A percentile compares a stretch with the other conserved stretches of the same genome.
These are phyloP conservation scores for Agaricus bisporus DNA, from an alignment of 768 basidiomycete species.

Conservation along the genomic window DNA sequence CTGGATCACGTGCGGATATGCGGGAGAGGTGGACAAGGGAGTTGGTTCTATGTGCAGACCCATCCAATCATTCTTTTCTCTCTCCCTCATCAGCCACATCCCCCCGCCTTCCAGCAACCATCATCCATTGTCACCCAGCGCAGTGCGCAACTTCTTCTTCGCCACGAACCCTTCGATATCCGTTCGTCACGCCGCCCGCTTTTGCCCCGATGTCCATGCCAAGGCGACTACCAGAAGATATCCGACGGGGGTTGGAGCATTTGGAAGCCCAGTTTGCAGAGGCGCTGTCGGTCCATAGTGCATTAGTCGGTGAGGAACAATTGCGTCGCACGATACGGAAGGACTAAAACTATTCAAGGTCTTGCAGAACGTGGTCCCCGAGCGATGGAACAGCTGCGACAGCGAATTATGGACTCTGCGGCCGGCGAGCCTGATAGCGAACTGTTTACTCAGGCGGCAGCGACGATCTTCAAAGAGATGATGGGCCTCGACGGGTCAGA, in stretches of 20 bases:
- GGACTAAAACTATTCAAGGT: background rate
- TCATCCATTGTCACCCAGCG: background rate
- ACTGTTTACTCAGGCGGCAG: conserved; percentile 5
- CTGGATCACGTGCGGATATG: conserved; percentile 7
- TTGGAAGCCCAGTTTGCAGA: conserved; percentile 10
- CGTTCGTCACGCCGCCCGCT: background rate
- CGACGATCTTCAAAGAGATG: conserved; percentile 8
- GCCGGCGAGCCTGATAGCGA: background rate
- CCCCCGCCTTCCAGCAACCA: background rate
- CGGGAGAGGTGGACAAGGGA: background rate
- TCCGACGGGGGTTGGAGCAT: conserved; percentile 6
- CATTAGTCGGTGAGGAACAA: conserved; percentile 2
- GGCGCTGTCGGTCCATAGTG: conserved; percentile 7
- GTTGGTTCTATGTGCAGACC: conserved; percentile 2
- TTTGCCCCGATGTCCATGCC: background rate
- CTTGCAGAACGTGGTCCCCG: conserved; percentile 6
- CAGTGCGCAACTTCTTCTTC: background rate
- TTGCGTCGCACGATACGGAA: background rate
- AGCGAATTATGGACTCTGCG: background rate
- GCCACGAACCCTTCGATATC: background rate
- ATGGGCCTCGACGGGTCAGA: conserved; percentile 7
- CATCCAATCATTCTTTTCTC: conserved; percentile 3
- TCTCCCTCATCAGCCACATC: conserved; percentile 2
- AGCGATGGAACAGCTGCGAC: conserved; percentile 6
- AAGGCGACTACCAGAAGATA: conserved; percentile 4